Evolutionary conservation across 2,329 filamentous ascomycete species (phyloP).

Genomic region (Apiospora rasikravindrae): DNA sequence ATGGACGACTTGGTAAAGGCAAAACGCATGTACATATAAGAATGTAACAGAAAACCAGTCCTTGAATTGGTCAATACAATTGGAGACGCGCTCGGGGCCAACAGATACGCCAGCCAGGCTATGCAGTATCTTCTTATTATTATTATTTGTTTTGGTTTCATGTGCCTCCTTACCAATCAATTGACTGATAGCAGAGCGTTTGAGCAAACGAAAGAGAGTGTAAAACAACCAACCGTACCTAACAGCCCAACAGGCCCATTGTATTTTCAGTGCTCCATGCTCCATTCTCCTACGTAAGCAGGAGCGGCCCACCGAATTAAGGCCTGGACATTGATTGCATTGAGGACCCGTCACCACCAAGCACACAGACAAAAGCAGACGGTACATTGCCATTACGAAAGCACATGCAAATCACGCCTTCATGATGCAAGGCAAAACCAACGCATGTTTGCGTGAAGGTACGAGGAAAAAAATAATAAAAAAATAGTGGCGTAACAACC

Average conservation of each 20-base stretch:
- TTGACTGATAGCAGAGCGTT: neutral
- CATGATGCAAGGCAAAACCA: constrained; percentile 9
- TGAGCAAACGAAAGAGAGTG: neutral
- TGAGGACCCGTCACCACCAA: neutral
- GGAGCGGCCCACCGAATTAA: neutral
- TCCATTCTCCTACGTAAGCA: constrained; percentile 6
- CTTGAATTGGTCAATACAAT: neutral
- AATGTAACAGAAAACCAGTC: neutral
- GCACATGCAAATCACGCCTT: constrained; percentile 19
- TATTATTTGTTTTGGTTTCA: neutral
- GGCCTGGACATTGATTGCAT: constrained; percentile 15
- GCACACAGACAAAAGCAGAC: constrained; percentile 3
- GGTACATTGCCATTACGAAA: constrained; percentile 8
- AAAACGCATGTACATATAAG: neutral
- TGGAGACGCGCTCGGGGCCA: neutral
- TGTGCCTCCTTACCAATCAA: neutral
- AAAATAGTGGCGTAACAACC: neutral
- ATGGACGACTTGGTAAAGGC: neutral
- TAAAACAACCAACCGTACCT: neutral
- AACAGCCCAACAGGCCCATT: neutral
- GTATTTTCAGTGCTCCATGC: neutral
- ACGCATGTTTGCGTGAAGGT: constrained; percentile 4
- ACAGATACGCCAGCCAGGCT: neutral
- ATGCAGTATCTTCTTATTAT: too few species aligned
- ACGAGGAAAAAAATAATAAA: neutral